Evolutionary conservation across 768 basidiomycete genomes (phyloP), one percentile per base, ranked within the genome.

Genomic region (Postia placenta): DNA sequence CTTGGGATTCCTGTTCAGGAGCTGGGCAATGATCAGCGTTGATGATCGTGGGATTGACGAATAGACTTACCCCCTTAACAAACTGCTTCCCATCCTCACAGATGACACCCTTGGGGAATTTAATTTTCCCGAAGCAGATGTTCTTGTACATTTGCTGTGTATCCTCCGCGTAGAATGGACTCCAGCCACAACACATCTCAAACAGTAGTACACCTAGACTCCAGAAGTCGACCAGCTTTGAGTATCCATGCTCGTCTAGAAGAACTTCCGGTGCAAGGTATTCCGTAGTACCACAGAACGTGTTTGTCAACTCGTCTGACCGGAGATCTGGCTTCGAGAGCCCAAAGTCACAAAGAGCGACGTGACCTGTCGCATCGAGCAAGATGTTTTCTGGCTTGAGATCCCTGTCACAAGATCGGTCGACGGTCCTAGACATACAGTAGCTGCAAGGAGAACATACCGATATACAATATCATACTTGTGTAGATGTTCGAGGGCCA

Each of bases 101-200:
- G 57, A 98, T 97, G 27, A 97, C 94, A 46, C 88, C 94, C 61
- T 92, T 87, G 4, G 96, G 96, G 72, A 98, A 98, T 46, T 93
- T 78, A 63, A 98, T 97, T 77, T 97, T 98, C 51, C 96, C 96
- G 67, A 98, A 99, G 65, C 94, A 96, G 57, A 91, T 92, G 69
- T 89, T 92, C 75, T 93, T 93, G 74, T 99, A 99, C 96, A 99
- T 99, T 69, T 95, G 91, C 65, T 99, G 95, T 3, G 92, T 96
- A 63, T 99, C 96, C 61, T 99, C 96, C 15, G 95, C 94, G 61
- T 98, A 99, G 71, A 98, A 99, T 36, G 96, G 96, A 63, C 89
- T 92, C 96, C 96, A 98, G 5, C 96, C 96, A 58, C 96, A 99
- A 61, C 96, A 98, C 96, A 99, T 99, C 70, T 99, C 96, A 64